Evolutionary conservation across 352 stramenopile genomes (phyloP), one percentile per base, ranked within the genome.

Genomic region (Chrysophaeum taylorii): DNA sequence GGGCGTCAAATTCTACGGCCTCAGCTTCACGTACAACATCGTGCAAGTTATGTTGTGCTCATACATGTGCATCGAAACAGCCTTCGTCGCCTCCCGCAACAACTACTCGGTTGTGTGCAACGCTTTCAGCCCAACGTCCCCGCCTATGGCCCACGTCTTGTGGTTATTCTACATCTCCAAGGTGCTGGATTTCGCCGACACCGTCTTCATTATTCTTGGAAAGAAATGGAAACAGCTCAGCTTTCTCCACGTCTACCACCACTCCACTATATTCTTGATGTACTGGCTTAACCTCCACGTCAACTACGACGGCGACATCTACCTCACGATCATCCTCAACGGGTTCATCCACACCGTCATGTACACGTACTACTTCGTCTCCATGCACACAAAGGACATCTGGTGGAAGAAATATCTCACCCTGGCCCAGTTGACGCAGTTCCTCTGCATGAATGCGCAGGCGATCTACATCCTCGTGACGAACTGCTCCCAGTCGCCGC

Each of bases 141-240:
- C 92, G 0, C 81, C 96, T 60, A 85, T 98, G 76, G 89, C 83
- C 68, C 94, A 96, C 77, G 77, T 98, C 31, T 74, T 98, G 15
- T 99, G 95, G 87, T 81, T 99, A 21, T 99, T 99, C 78, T 99
- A 96, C 84, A 80, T 98, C 67, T 97, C 89, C 69, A 98, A 98
- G 85, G 75, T 87, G 7, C 86, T 81, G 79, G 83, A 87, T 54
- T 89, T 87, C 72, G 84, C 81, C 78, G 82, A 87, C 70, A 87
- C 83, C 39, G 87, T 98, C 79, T 98, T 99, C 82, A 99, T 99
- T 77, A 90, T 99, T 68, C 73, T 96, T 31, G 89, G 91, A 72
- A 97, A 97, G 81, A 97, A 97, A 76, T 97, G 91, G 91, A 93
- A 94, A 76, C 85, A 96, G 79, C 88, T 98, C 50, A 95, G 86